Base-by-base conservation (phyloP, 2,329 filamentous ascomycete species). In the Beauveria australis region DNA sequence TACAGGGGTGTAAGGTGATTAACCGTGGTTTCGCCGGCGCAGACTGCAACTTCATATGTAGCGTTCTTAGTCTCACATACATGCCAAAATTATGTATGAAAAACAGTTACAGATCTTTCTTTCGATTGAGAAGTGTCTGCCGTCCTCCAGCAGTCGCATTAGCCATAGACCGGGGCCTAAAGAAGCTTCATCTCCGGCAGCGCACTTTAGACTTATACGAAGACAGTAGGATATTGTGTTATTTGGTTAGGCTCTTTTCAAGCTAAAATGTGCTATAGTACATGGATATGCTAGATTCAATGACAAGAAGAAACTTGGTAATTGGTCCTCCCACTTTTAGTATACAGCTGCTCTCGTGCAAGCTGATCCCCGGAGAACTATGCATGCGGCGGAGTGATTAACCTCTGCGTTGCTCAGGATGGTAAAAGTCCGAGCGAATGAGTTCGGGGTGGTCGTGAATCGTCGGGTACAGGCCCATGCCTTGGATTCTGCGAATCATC, bases 371-470 rank as follows among this genome's bases (percentile, higher is more conserved):
- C 18, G 1, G 19, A 19, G 3, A 43, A 5, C 53, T 19, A 48
- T 41, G 28, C 54, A 28, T 26, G 8, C 33, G 2, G 24, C 18
- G 26, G 5, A 46, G 19, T 18, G 3, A n/a, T 60, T 22, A 60
- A 26, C 26, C 19, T 48, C 43, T 26, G 16, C 58, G 58, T 7
- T 52, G 57, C 58, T 60, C 58, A 9, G 51, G 28, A 28, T 51
- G 58, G 43, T 54, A 75, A 67, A 75, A 74, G 22, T 72, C 64
- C 14, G 74, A 67, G 61, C 79, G 77, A 65, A 96, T 73, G 61
- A 96, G 79, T 73, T 95, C 89, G 3, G 94, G 94, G 76, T 99
- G 94, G 66, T 81, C 79, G 77, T 99, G 90, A 60, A 95, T 88
- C 72, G 88, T 95, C 26, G 94, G 94, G 82, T 97, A 92, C 63